These are phyloP conservation scores for Aspergillus spinulosporus DNA, from an alignment of 2,329 filamentous ascomycete species.

Conservation along the genomic window DNA sequence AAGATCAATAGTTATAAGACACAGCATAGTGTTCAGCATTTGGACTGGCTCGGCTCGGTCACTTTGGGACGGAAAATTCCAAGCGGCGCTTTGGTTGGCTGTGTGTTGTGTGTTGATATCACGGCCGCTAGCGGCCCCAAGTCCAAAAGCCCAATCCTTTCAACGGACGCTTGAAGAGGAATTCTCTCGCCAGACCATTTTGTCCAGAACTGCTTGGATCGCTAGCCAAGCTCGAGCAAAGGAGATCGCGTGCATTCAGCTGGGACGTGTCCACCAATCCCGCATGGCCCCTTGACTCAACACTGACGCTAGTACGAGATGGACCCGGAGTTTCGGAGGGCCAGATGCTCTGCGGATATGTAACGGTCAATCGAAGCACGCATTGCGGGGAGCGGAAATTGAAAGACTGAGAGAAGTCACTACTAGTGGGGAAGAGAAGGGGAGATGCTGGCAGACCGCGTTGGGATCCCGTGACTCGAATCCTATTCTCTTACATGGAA, in stretches of 20 bases:
- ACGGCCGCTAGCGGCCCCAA: background rate
- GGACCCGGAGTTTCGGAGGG: background rate
- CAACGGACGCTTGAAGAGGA: too few species aligned
- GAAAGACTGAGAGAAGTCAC: too few species aligned
- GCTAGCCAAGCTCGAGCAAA: background rate
- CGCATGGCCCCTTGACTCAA: background rate
- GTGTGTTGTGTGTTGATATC: background rate
- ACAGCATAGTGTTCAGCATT: background rate
- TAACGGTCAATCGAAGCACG: background rate
- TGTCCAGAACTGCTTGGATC: background rate
- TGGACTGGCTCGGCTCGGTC: background rate
- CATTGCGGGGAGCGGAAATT: too few species aligned
- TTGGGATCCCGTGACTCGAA: background rate
- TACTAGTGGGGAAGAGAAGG: too few species aligned
- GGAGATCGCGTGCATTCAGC: background rate
- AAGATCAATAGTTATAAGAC: conserved; percentile 3
- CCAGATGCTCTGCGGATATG: background rate
- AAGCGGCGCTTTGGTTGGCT: conserved; percentile 3
- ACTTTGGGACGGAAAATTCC: background rate
- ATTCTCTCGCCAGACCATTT: background rate
- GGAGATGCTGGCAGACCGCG: too few species aligned
- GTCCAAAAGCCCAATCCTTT: too few species aligned
- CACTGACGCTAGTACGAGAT: background rate
- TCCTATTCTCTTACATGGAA: too few species aligned
- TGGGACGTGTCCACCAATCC: conserved; percentile 2